These are phyloP conservation scores for Phytophthora idaei DNA, from an alignment of 352 stramenopile species.

Conservation along the genomic window DNA sequence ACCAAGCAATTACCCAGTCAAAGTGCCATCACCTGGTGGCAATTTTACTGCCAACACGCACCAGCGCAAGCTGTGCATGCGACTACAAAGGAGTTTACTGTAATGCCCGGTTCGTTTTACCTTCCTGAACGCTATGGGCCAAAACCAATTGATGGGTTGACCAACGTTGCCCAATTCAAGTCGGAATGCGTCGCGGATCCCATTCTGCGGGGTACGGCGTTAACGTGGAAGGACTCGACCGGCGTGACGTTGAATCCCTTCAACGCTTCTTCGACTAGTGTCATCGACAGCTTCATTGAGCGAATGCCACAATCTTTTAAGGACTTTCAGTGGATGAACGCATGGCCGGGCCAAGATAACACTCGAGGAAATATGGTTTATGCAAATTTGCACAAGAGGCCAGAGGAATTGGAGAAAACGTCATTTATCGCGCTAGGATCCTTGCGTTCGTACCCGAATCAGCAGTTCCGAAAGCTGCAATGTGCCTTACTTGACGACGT, in stretches of 20 bases:
- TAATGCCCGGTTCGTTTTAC: constrained; percentile 18
- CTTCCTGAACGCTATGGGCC: constrained; percentile 8
- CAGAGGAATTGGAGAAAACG: constrained; percentile 21
- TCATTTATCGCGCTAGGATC: constrained; percentile 37
- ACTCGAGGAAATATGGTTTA: constrained; percentile 58
- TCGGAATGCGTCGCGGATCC: constrained; percentile 48
- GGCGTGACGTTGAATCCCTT: constrained; percentile 48
- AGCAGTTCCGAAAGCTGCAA: constrained; percentile 51
- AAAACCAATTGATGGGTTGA: constrained; percentile 2
- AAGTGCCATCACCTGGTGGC: constrained; percentile 22
- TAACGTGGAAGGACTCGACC: constrained; percentile 36
- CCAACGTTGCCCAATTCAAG: constrained; percentile 14
- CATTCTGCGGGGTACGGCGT: constrained; percentile 3
- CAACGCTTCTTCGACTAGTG: constrained; percentile 17
- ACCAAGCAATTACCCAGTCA: constrained; percentile 10
- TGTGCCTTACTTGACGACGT: constrained; percentile 41
- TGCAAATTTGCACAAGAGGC: constrained; percentile 27
- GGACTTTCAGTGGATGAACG: constrained; percentile 49
- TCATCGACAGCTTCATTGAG: constrained; percentile 43
- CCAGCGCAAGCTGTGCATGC: neutral
- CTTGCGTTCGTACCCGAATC: constrained; percentile 45
- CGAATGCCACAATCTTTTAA: constrained; percentile 23
- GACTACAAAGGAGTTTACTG: constrained; percentile 13
- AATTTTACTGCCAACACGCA: constrained; percentile 24
- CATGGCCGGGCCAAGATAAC: constrained; percentile 32